Conservation (phyloP, 2,329 filamentous ascomycete species). For the Pseudocercospora macadamiae region DNA sequence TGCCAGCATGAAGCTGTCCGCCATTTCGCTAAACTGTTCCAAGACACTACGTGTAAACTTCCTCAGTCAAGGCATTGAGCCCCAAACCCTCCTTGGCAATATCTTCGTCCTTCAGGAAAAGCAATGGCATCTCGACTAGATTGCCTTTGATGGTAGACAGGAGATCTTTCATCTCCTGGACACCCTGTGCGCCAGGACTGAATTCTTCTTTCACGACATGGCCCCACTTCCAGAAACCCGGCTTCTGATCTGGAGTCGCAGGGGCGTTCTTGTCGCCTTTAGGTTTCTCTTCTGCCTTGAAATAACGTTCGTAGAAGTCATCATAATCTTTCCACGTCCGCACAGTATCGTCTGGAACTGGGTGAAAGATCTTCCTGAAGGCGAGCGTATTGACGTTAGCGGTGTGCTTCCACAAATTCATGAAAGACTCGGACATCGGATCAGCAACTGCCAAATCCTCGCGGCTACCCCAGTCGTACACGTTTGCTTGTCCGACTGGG, state of each 20-base stretch:
- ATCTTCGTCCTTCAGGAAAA: constrained; percentile 83
- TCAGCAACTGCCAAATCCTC: constrained; percentile 67
- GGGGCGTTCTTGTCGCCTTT: constrained; percentile 46
- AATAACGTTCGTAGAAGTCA: constrained; percentile 68
- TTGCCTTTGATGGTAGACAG: constrained; percentile 69
- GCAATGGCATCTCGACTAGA: constrained; percentile 81
- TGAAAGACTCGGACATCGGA: constrained; percentile 70
- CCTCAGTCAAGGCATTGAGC: constrained; percentile 53
- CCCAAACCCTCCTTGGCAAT: constrained; percentile 80
- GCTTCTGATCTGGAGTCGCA: constrained; percentile 35
- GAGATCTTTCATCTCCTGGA: constrained; percentile 63
- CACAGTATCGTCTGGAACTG: constrained; percentile 69
- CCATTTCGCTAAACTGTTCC: no score
- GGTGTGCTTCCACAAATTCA: constrained; percentile 70
- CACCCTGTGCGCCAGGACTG: constrained; percentile 45
- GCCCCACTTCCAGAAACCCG: constrained; percentile 74
- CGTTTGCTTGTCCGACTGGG: constrained; percentile 59
- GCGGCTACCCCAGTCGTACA: constrained; percentile 52
- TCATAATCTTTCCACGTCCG: constrained; percentile 75
- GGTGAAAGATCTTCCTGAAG: constrained; percentile 81
- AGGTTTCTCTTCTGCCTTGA: constrained; percentile 49
- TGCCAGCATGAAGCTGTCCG: no score
- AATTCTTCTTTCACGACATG: constrained; percentile 71
- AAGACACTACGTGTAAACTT: constrained; percentile 47
- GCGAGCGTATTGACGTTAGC: constrained; percentile 78